A percentile compares a stretch with the other conserved stretches of the same genome.
Conservation (phyloP, 176 grass and related monocot genomes). For the Carex scoparia region DNA sequence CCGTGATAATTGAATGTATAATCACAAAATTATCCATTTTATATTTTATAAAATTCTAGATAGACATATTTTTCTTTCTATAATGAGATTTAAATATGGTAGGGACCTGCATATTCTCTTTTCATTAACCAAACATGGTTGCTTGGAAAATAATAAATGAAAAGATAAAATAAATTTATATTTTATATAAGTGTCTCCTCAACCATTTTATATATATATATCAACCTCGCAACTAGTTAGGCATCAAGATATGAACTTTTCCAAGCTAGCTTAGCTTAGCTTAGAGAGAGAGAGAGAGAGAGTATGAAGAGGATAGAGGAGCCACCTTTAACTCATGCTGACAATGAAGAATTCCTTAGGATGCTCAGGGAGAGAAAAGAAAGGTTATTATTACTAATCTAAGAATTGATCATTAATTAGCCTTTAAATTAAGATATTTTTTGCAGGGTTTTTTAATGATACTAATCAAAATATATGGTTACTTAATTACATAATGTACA, state of each 20-base stretch:
- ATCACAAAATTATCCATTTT: not conserved
- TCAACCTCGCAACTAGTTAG: not conserved
- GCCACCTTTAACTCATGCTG: constrained; percentile 62
- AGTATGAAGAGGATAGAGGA: constrained; percentile 22
- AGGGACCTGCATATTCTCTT: not conserved
- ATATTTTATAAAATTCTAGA: not conserved
- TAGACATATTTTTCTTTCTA: not conserved
- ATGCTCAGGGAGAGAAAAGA: constrained; percentile 61
- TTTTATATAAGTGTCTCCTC: not conserved
- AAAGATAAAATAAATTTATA: not conserved
- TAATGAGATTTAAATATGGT: not conserved
- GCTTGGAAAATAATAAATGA: not conserved
- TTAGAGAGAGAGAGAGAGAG: not conserved
- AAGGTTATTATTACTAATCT: constrained; percentile 17
- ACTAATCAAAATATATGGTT: not conserved
- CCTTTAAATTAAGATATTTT: not conserved
- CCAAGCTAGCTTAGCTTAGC: not conserved
- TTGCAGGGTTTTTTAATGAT: not conserved
- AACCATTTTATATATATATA: not conserved
- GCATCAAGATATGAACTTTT: not conserved
- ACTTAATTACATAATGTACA: not conserved
- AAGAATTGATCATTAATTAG: not conserved
- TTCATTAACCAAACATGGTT: not conserved
- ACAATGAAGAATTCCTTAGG: constrained; percentile 65
- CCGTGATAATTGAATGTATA: too few species aligned